Percentiles rank a stretch among this genome's conserved stretches.
These are phyloP conservation scores for Calycina marina DNA, from an alignment of 2,329 filamentous ascomycete species.

Conservation along the genomic window DNA sequence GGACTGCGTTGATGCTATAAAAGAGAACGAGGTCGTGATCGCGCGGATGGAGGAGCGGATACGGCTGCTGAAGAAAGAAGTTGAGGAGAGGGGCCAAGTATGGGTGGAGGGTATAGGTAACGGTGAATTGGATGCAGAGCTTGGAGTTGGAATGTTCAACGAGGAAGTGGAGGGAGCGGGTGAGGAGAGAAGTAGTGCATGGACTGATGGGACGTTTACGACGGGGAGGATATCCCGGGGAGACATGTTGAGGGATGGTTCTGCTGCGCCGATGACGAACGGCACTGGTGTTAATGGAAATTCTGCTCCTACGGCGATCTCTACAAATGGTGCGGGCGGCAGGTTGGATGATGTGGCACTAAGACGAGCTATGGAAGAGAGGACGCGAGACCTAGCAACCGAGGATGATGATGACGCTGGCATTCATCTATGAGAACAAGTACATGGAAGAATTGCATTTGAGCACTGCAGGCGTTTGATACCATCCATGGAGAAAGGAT, in stretches of 20 bases:
- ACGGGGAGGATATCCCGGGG: conserved; percentile 40
- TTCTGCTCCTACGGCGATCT: conserved; percentile 2
- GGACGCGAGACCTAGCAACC: conserved; percentile 31
- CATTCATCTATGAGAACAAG: conserved; percentile 39
- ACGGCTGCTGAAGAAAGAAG: conserved; percentile 46
- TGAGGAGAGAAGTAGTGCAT: conserved; percentile 26
- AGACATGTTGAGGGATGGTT: conserved; percentile 30
- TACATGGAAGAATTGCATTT: neutral
- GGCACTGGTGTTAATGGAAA: neutral
- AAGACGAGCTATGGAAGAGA: conserved; percentile 37
- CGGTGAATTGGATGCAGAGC: conserved; percentile 26
- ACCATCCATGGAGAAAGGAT: conserved; percentile 7
- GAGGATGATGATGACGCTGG: conserved; percentile 39
- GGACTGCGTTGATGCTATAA: conserved; percentile 61
- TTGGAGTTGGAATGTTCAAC: conserved; percentile 26
- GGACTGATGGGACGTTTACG: conserved; percentile 50
- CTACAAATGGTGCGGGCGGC: conserved; percentile 24
- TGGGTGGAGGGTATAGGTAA: conserved; percentile 42
- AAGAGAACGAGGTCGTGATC: conserved; percentile 57
- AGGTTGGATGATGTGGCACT: conserved; percentile 45
- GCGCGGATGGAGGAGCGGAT: conserved; percentile 52
- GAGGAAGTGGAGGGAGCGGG: conserved; percentile 13
- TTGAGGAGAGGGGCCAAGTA: conserved; percentile 36
- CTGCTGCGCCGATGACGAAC: conserved; percentile 1
- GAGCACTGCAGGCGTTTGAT: conserved; percentile 13